Percentiles rank a stretch among this genome's conserved stretches.
Conservation (phyloP, 169 alveolate genomes). For the Perkinsus marinus region DNA sequence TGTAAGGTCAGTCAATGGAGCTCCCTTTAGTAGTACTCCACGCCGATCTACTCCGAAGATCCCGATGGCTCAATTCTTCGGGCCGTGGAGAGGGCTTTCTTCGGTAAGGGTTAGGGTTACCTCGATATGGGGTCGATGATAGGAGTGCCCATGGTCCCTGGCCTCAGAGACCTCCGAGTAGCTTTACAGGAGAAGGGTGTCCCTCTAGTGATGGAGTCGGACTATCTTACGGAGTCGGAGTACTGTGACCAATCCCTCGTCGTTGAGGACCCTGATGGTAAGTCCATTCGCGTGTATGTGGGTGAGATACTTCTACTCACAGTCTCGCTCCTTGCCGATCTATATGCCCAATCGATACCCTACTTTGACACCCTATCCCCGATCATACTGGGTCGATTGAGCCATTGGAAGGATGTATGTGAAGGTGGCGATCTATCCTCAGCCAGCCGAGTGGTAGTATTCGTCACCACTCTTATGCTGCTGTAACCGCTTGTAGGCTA, state of each 20-base stretch:
- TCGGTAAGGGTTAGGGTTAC: neutral
- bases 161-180: neutral
- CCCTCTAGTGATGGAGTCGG: neutral
- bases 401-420: neutral
- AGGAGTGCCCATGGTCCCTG: neutral
- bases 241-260: neutral
- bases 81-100: neutral
- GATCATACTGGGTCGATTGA: neutral
- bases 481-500: neutral
- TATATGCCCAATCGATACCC: neutral
- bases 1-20: neutral
- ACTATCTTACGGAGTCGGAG: neutral
- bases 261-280: neutral
- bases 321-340: neutral
- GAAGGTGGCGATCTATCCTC: neutral
- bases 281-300: neutral
- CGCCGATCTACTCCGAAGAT: neutral
- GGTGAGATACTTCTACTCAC: neutral
- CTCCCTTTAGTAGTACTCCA: neutral
- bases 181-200: neutral
- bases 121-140: neutral
- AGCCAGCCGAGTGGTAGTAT: neutral
- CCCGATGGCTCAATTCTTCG: neutral
- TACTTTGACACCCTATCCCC: neutral
- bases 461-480: neutral